Base-by-base conservation (phyloP, 2,329 filamentous ascomycete species). In the Allantophomopsis cytisporea region DNA sequence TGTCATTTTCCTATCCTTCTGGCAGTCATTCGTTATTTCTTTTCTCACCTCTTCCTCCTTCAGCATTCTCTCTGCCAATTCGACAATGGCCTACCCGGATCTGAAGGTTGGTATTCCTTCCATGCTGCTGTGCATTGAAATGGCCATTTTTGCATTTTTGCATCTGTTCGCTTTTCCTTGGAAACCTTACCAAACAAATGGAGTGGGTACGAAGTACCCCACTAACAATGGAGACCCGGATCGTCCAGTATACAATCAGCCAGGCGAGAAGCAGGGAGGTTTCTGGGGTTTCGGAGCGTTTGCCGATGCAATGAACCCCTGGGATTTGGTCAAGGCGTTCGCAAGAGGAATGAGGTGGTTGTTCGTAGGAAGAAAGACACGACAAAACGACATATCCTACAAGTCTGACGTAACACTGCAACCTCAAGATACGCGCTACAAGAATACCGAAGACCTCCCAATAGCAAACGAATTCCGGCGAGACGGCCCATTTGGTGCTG, bases 1-100 rank as follows among this genome's bases (percentile, higher is more conserved):
- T 20, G 85, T 93, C 53, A 86, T 94, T 52, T 94, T 94, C 65
- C 70, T 94, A 48, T 87, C 80, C 30, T 93, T 93, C 59, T 94
- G 86, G 86, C 86, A 94, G 54, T 66, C 64, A 58, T 68, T 70
- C 50, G 48, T 76, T 38, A 76, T 83, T 47, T 75, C 68, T 15
- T 65, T 80, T 42, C 61, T 82, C 15, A 71, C 71, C 14, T 56
- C 54, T 60, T 68, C 57, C 2, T 61, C 65, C 4, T 59, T 65
- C 45, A 69, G 72, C 4, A 68, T 78, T 13, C 65, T 91, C 37
- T 71, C 77, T 44, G 57, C 81, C 1, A 79, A 69, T 34, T 57
- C 66, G 1, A 68, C 69, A 28, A 59, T 94, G 11, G 73, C 75
- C 23, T 79, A 79, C 33, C 78, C 79, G 1, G 86, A 94, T 55